Base-by-base conservation (phyloP, 305 asterid species). In the Fraxinus platypoda region DNA sequence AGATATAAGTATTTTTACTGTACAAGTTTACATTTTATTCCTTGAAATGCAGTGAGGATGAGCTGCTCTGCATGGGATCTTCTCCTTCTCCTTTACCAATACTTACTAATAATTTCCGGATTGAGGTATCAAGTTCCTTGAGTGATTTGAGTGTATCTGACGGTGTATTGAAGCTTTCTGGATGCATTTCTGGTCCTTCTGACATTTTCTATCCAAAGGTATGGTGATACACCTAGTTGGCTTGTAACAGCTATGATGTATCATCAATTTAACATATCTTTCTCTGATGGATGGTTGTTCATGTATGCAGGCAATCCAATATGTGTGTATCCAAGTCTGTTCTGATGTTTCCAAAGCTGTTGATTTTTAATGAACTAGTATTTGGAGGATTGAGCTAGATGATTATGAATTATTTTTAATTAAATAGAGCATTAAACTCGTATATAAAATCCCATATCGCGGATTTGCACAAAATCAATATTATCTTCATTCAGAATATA, bases 281-380 rank as follows among this genome's bases (percentile, higher is more conserved):
- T 75, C 78, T 52, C 88, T 91, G 68, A 90, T 84, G 66, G 83
- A 76, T 83, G 83, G 79, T 78, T 88, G 76, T 84, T 85, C 76
- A 52, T 85, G 38, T 83, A 68, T 90, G 94, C 97, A 96, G 99
- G 97, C 89, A 79, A 84, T 96, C 86, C 99, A 96, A 87, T 93
- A 92, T 91, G 87, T 88, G 71, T 94, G 99, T 96, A 96, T 96
- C 99, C 98, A 71, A 85, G 77, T 57, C 43, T 82, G 33, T 77
- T 49, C 34, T 62, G 81, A 76, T 68, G 43, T 76, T 85, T 78
- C 72, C 74, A 46, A 49, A 77, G 74, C 30, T 74, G 83, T 80
- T 85, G 75, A 81, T 83, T 81, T 81, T 86, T 80, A 87, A 31
- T 79, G 78, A 79, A 64, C 73, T 83, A 80, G 66, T 68, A 57